phyloP scores from a whole-genome alignment of 2,329 filamentous ascomycete genomes.

The Xylariaceae sp. region DNA sequence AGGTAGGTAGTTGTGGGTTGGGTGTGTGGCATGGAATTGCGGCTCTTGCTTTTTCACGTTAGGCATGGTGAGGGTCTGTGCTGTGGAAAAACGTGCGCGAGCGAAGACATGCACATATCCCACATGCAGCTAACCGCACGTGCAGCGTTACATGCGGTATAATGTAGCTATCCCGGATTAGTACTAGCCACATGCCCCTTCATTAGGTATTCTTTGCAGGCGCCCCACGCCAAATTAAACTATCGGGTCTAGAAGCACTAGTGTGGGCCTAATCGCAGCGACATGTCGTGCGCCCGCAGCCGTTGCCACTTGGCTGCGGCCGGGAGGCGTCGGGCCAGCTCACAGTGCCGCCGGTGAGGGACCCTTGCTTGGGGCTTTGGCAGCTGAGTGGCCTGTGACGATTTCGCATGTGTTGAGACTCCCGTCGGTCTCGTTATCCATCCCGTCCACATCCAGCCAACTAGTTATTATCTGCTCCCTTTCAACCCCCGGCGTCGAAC shows the following conservation, averaged over 20 bases:
- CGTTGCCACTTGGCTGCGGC: not conserved
- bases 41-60: no score
- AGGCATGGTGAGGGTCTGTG: no score
- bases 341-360: not conserved
- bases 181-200: not conserved
- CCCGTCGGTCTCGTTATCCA: constrained; percentile 1
- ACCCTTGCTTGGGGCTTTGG: not conserved
- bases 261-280: no score
- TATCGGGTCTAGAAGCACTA: not conserved
- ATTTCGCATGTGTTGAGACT: constrained; percentile 5
- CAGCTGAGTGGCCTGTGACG: constrained; percentile 11
- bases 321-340: not conserved
- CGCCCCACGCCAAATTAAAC: not conserved
- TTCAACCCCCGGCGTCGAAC: constrained; percentile 11
- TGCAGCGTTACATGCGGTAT: not conserved
- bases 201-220: not conserved
- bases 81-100: not conserved
- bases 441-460: no score
- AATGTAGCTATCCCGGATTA: not conserved
- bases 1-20: no score
- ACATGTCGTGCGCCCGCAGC: not conserved
- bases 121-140: constrained; percentile 8
- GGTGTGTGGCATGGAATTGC: no score
- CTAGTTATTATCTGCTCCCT: constrained; percentile 3
- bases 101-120: not conserved